Evolutionary conservation across 352 stramenopile species (phyloP), one percentile per base, ranked within the genome.

Genomic region (Globisporangium uncinulatum): DNA sequence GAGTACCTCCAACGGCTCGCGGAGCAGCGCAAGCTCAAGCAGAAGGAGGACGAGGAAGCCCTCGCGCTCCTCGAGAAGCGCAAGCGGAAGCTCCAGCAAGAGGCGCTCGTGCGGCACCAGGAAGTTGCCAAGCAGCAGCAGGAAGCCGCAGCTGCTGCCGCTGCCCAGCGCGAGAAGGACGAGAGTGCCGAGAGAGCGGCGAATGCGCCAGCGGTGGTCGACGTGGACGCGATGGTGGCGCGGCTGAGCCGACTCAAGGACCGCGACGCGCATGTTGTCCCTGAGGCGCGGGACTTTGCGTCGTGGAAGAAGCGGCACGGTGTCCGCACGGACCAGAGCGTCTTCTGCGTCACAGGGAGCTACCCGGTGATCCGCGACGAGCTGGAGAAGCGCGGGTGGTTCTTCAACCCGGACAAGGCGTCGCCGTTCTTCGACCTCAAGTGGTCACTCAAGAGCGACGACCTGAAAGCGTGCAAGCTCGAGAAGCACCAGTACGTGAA

Each of bases 361-460:
- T 97, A 97, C 57, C 91, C 91, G 3, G 91, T 93, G 53, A 93
- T 97, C 41, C 87, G 88, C 11, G 80, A 95, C 53, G 86, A 90
- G 24, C 70, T 97, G 2, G 73, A 96, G 55, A 78, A 87, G 41
- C 87, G 90, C 31, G 90, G 91, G 8, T 97, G 91, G 91, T 86
- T 82, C 57, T 89, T 76, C 66, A 97, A 97, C 52, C 61, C 73
- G 21, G 89, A 97, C 17, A 74, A 76, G 3, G 68, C 71, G 5
- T 96, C 83, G 3, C 82, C 84, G 36, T 96, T 90, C 62, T 97
- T 96, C 51, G 86, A 97, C 62, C 68, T 97, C 34, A 97, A 97
- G 63, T 97, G 91, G 91, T 86, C 89, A 15, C 71, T 97, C 45
- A 92, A 94, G 58, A 93, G 79, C 45, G 76, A 94, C 49, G 87